Conservation (phyloP, 768 basidiomycete genomes). For the Cubamyces sp. region DNA sequence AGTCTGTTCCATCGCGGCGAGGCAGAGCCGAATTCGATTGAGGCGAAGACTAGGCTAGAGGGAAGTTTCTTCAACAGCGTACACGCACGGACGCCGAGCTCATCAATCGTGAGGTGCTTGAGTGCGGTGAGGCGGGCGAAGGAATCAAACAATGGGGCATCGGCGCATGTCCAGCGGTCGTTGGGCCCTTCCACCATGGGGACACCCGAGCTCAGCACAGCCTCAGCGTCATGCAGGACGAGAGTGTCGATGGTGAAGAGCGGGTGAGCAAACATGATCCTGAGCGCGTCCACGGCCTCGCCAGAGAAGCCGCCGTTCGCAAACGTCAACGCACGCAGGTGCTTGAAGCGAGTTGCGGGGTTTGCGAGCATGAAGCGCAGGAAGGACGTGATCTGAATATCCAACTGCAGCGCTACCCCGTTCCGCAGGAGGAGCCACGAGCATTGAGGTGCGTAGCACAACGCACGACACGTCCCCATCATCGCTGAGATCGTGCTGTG, state of each 20-base stretch:
- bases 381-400: constrained; percentile 2
- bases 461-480: constrained; percentile 12
- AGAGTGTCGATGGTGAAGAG: constrained; percentile 2
- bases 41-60: background rate
- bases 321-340: constrained; percentile 9
- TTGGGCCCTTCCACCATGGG: background rate
- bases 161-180: background rate
- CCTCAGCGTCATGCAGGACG: constrained; percentile 6
- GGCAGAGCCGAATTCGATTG: background rate
- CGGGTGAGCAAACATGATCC: background rate
- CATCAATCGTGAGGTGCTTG: constrained; percentile 5
- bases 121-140: constrained; percentile 1
- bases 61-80: background rate
- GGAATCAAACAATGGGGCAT: background rate
- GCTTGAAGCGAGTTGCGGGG: background rate
- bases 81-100: background rate
- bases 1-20: background rate
- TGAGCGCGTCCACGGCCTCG: background rate
- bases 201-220: constrained; percentile 3
- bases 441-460: background rate
- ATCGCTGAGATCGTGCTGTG: background rate
- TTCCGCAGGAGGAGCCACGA: constrained; percentile 9
- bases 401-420: background rate
- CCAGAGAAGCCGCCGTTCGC: constrained; percentile 4
- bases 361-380: background rate